Evolutionary conservation across 2,329 filamentous ascomycete species (phyloP), one percentile per base, ranked within the genome.

Genomic region (Malbranchea cinnamomea): DNA sequence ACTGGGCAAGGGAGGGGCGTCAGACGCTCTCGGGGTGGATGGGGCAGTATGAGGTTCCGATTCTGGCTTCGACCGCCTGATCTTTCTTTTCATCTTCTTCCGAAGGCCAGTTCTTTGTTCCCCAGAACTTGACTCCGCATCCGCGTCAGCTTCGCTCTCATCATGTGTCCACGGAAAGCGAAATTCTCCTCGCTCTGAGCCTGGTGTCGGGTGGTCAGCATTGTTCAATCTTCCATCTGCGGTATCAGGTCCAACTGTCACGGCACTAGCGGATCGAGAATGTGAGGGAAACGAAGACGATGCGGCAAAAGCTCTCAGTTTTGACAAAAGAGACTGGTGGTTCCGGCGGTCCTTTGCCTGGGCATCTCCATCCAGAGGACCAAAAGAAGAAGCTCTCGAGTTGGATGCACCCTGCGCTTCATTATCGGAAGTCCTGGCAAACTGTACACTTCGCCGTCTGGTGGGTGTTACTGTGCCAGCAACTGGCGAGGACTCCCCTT

Each of bases 61-160:
- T 44, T 53, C 65, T 53, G 57, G 67, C n/a, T n/a, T n/a, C 62
- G 49, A 68, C 41, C 73, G 62, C 37, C 68, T 65, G 42, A 65
- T 74, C 47, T 70, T 72, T 39, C 71, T 68, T 52, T 74, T 75
- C 52, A 67, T 74, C 53, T 69, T 79, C 18, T 62, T 62, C 37
- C 67, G 68, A 2, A 16, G 54, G 45, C 30, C 62, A 59, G 9
- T 57, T 48, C n/a, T 54, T 45, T 65, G 67, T 47, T 93, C 85
- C 30, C 84, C 82, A 0, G 75, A 80, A 25, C 83, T 92, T 48
- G 89, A 82, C 49, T 92, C 85, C 2, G 77, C 81, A 50, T 89
- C 82, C 1, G 78, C 75, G 45, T 79, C 76, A 9, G 65, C 72
- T 50, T 85, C 81, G 49, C 74, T 80, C 12, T 71, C 73, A 39